Percentiles rank a stretch among this genome's conserved stretches.
phyloP scores from a whole-genome alignment of 352 stramenopile species.

The Phytophthora pinifolia region DNA sequence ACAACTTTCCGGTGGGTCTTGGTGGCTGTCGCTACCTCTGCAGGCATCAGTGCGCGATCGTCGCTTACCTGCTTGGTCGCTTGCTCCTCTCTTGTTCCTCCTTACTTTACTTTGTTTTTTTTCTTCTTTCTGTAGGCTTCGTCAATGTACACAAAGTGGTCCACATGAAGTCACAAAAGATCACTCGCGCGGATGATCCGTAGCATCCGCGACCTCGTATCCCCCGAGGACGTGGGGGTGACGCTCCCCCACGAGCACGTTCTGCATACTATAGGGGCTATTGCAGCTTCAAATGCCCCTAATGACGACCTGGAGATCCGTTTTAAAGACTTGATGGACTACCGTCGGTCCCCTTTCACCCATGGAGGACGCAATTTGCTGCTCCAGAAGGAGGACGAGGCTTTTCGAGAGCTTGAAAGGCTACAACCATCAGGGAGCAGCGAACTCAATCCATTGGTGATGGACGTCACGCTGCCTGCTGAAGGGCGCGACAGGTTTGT shows the following conservation, averaged over 20 bases:
- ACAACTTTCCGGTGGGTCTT: too few species aligned
- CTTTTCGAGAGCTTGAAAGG: conserved; percentile 65
- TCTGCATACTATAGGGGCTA: conserved; percentile 47
- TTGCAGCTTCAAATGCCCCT: background rate
- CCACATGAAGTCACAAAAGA: too few species aligned
- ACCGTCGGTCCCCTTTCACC: conserved; percentile 42
- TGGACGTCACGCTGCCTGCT: conserved; percentile 50
- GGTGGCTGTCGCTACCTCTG: too few species aligned
- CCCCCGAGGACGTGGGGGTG: conserved; percentile 34
- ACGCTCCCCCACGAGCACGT: conserved; percentile 61
- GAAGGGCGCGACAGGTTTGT: conserved; percentile 53
- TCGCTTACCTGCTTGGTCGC: too few species aligned
- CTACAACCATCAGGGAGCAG: conserved; percentile 20
- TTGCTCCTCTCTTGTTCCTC: too few species aligned
- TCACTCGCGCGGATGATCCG: too few species aligned
- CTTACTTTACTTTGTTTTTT: too few species aligned
- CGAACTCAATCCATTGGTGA: conserved; percentile 28
- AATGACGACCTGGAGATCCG: conserved; percentile 29
- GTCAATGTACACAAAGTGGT: too few species aligned
- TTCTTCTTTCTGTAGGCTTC: too few species aligned
- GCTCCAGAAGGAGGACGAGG: conserved; percentile 71
- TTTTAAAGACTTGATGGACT: conserved; percentile 53
- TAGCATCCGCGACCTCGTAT: conserved; percentile 46
- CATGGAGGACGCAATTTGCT: conserved; percentile 49
- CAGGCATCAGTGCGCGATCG: too few species aligned